A percentile compares a stretch with the other conserved stretches of the same genome.
Evolutionary conservation across 1,139 yeast genomes (phyloP).

Genomic region (Suhomyces chickasaworum): DNA sequence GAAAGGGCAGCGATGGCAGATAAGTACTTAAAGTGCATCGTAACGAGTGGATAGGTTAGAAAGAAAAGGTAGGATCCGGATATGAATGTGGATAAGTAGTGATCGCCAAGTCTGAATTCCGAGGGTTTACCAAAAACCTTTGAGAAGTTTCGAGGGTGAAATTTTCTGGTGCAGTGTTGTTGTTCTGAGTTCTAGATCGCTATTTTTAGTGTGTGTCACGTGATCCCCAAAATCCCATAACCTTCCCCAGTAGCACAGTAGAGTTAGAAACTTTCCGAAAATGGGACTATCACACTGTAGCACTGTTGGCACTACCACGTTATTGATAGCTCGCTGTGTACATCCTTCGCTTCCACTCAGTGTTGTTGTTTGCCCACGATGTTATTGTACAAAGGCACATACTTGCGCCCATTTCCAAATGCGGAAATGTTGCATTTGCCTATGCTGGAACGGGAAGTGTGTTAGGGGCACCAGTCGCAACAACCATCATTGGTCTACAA

Average conservation of each 20-base stretch:
- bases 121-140: no score
- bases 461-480: not conserved
- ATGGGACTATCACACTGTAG: not conserved
- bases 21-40: constrained; percentile 45
- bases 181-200: constrained; percentile 16
- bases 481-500: no score
- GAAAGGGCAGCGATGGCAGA: constrained; percentile 40
- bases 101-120: constrained; percentile 8
- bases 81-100: constrained; percentile 1
- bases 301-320: not conserved
- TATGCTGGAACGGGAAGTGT: not conserved
- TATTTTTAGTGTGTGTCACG: constrained; percentile 10
- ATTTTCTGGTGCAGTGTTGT: constrained; percentile 10
- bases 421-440: constrained; percentile 2
- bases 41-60: constrained; percentile 12
- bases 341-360: not conserved
- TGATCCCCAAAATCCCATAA: not conserved
- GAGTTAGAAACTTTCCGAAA: not conserved
- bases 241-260: no score
- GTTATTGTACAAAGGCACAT: not conserved
- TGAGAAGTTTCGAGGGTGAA: constrained; percentile 8
- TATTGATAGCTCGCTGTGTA: not conserved
- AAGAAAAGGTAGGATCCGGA: constrained; percentile 5
- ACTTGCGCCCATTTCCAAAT: constrained; percentile 1
- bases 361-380: not conserved